Base-by-base conservation (phyloP, 2,329 filamentous ascomycete genomes). In the Colletotrichum phormii region DNA sequence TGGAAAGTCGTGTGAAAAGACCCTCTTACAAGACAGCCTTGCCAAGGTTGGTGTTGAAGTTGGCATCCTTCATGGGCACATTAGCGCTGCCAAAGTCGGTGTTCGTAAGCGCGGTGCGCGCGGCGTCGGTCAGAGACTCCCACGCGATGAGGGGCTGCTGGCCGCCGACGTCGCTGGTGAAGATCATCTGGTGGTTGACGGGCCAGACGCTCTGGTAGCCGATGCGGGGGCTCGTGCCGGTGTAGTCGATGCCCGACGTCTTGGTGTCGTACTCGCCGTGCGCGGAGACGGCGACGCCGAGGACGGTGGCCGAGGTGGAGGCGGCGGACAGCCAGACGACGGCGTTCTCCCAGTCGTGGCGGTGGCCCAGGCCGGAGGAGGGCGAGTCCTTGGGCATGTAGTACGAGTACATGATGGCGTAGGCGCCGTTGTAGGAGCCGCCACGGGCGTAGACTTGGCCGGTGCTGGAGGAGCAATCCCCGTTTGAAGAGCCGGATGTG, bases 361-460 rank as follows among this genome's bases (percentile, higher is more conserved):
- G 80, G 75, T 83, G 81, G 53, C 80, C 81, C 4, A 81, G 72
- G 6, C 81, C 81, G 6, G 71, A 49, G 0, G 78, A 81, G 1
- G 83, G 82, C 51, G 80, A 78, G 63, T 85, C 84, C 77, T 85
- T 85, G 61, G 83, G 83, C 77, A 84, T 80, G 75, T 84, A 85
- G 78, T 78, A 81, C 22, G 77, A 74, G 74, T 81, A 81, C 80
- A 81, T 80, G 64, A 81, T 77, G 72, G 74, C 80, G 66, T 77
- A 80, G 55, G 73, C 73, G 64, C 76, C 77, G 58, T 77, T 78
- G 67, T 78, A 77, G 67, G 70, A 59, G 6, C 62, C 75, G 51
- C 74, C 78, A 22, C 81, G 77, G 18, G 77, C 78, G 66, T 83
- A 83, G 31, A 82, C 80, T 75, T 83, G 81, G 13, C 81, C 81